Percentiles rank a stretch among this genome's conserved stretches.
phyloP scores from a whole-genome alignment of 768 basidiomycete species.

The Boletus insuetus region DNA sequence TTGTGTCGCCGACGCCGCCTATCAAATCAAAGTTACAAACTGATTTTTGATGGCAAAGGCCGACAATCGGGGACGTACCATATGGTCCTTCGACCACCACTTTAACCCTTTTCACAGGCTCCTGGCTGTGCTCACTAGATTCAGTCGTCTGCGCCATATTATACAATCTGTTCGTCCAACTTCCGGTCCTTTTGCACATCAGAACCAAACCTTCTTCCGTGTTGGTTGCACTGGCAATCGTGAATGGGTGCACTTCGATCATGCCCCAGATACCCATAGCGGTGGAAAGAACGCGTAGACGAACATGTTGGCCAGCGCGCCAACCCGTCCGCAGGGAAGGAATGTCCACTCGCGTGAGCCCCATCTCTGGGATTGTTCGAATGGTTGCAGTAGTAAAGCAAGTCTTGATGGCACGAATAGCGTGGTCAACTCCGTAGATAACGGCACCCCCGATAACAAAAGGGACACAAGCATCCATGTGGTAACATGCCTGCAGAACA shows the following conservation, averaged over 20 bases:
- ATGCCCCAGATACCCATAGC: conserved; percentile 55
- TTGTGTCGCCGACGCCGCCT: conserved; percentile 60
- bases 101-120: conserved; percentile 25
- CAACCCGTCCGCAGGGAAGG: conserved; percentile 65
- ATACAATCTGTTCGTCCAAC: conserved; percentile 60
- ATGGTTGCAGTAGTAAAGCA: conserved; percentile 58
- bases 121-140: conserved; percentile 23
- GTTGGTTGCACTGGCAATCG: conserved; percentile 64
- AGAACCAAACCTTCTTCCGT: conserved; percentile 61
- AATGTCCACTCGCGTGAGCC: conserved; percentile 61
- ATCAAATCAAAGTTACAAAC: background rate
- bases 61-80: conserved; percentile 29
- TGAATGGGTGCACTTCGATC: conserved; percentile 76
- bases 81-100: conserved; percentile 56
- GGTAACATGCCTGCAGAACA: conserved; percentile 35
- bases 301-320: conserved; percentile 84
- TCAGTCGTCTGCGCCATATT: conserved; percentile 40
- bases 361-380: conserved; percentile 57
- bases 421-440: conserved; percentile 56
- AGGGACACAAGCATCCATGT: conserved; percentile 37
- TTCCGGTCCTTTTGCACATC: conserved; percentile 62
- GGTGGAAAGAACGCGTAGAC: conserved; percentile 57
- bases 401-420: conserved; percentile 61
- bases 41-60: no score
- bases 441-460: conserved; percentile 51